phyloP scores from a whole-genome alignment of 441 rosid species.

The Manihot esculenta region DNA sequence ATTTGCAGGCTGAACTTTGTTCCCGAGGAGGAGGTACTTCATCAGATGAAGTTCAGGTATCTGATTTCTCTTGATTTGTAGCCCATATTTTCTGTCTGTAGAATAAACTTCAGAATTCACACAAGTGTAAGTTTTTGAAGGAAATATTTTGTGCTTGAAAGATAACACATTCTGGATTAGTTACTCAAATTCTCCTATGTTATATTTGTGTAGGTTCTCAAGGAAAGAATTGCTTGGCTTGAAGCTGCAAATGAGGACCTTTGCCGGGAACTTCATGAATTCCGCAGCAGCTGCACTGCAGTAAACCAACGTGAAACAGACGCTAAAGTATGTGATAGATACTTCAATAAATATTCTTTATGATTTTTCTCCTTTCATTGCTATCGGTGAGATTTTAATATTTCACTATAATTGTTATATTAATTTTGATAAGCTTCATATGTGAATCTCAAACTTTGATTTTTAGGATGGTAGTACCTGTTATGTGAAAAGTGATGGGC shows the following conservation, averaged over 20 bases:
- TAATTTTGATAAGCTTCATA: neutral
- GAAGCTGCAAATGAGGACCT: constrained; percentile 95
- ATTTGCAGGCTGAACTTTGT: constrained; percentile 94
- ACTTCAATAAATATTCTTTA: neutral
- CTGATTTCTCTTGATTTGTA: constrained; percentile 16
- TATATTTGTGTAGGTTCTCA: constrained; percentile 55
- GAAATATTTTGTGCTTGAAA: constrained; percentile 5
- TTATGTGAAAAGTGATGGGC: constrained; percentile 72
- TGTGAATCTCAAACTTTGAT: constrained; percentile 17
- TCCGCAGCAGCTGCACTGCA: constrained; percentile 62
- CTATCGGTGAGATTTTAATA: neutral
- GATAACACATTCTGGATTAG: too few species aligned
- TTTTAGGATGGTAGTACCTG: constrained; percentile 68
- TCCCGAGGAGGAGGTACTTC: constrained; percentile 81
- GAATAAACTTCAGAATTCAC: neutral
- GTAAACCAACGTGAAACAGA: constrained; percentile 66
- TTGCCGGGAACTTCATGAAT: constrained; percentile 86
- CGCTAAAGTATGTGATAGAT: constrained; percentile 56
- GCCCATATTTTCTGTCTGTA: constrained; percentile 5
- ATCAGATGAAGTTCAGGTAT: constrained; percentile 83
- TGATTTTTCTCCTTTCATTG: constrained; percentile 10
- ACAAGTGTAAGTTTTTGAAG: neutral
- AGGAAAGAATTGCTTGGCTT: constrained; percentile 90
- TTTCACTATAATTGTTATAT: neutral
- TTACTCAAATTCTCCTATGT: constrained; percentile 5